Conservation (phyloP, 495 filamentous ascomycete species). For the Friedmanniomyces simplex region DNA sequence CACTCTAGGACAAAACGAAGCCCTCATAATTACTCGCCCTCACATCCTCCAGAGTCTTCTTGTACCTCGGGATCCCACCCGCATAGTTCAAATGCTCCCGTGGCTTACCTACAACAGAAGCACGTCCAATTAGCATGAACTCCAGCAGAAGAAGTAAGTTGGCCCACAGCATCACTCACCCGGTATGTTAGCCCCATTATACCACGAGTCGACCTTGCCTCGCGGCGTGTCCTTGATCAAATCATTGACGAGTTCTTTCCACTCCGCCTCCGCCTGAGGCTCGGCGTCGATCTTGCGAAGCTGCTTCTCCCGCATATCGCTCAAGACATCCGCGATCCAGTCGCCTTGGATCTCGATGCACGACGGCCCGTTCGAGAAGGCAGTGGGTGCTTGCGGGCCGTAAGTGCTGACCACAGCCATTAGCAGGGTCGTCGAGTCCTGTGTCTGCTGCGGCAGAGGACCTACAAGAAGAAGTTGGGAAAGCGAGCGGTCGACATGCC, state of each 20-base stretch:
- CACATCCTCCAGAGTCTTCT: constrained; percentile 21
- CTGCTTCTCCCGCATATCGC: constrained; percentile 29
- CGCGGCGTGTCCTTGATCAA: background rate
- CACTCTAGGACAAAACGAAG: constrained; percentile 8
- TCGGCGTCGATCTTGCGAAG: constrained; percentile 35
- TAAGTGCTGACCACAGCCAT: constrained; percentile 21
- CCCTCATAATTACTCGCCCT: constrained; percentile 25
- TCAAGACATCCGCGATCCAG: constrained; percentile 42
- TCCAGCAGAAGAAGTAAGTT: constrained; percentile 30
- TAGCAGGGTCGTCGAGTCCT: background rate
- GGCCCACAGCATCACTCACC: constrained; percentile 20
- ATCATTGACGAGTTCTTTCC: constrained; percentile 27
- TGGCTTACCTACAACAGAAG: constrained; percentile 29
- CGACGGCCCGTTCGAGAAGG: constrained; percentile 43
- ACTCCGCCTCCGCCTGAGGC: constrained; percentile 27
- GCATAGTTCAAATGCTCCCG: constrained; percentile 36
- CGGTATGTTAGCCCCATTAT: constrained; percentile 9
- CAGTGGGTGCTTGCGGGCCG: constrained; percentile 39
- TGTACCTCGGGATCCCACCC: constrained; percentile 32
- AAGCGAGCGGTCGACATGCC: constrained; percentile 40
- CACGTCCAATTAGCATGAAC: too few species aligned
- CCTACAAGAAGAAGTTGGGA: constrained; percentile 43
- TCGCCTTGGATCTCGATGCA: constrained; percentile 41
- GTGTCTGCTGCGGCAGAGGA: background rate
- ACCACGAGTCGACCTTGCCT: constrained; percentile 21